Conservation (phyloP, 1,284 basidiomycete species). For the Pseudozyma hubeiensis region DNA sequence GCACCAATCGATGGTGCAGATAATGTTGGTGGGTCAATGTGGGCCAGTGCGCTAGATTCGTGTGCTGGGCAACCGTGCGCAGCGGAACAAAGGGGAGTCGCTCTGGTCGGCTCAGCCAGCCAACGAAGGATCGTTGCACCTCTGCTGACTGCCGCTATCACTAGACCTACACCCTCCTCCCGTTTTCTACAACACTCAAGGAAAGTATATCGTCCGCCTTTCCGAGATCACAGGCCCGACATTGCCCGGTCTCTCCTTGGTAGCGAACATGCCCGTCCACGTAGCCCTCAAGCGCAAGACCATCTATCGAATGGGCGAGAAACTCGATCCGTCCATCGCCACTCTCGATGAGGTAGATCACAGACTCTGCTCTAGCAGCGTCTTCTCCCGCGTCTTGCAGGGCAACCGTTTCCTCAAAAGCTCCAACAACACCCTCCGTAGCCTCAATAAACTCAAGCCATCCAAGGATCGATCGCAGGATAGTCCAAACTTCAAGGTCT, state of each 20-base stretch:
- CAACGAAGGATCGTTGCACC: no score
- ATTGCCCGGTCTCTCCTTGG: not conserved
- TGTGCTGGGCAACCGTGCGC: conserved; percentile 1
- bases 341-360: conserved; percentile 26
- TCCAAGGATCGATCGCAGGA: conserved; percentile 3
- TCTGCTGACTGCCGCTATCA: no score
- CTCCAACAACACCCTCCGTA: conserved; percentile 8
- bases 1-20: no score
- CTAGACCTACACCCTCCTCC: no score
- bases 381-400: conserved; percentile 22
- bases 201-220: no score
- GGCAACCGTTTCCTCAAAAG: conserved; percentile 11
- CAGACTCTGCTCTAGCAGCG: conserved; percentile 10
- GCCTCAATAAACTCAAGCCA: conserved; percentile 7
- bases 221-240: not conserved
- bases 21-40: not conserved
- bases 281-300: not conserved
- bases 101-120: not conserved
- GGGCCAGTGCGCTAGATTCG: not conserved
- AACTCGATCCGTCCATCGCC: conserved; percentile 20
- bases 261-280: not conserved
- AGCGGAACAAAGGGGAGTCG: conserved; percentile 1
- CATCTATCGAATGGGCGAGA: conserved; percentile 15
- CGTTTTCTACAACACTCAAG: no score
- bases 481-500: conserved; percentile 7